These are phyloP conservation scores for Eucalyptus erythrocorys DNA, from an alignment of 345 rosid species.

Conservation along the genomic window DNA sequence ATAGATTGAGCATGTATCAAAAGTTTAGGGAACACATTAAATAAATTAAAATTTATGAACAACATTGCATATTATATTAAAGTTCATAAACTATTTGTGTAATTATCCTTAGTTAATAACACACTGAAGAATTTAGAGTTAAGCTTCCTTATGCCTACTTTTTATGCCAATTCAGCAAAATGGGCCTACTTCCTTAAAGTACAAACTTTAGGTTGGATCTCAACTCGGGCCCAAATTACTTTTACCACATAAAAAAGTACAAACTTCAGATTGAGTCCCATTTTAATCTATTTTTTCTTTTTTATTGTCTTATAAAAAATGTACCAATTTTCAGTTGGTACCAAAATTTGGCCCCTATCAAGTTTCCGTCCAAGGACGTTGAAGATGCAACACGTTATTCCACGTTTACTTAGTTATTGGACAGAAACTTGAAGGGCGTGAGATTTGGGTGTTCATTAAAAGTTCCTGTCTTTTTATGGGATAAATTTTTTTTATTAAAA, in stretches of 20 bases:
- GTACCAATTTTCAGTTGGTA: background rate
- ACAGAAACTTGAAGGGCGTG: background rate
- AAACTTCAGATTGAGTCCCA: background rate
- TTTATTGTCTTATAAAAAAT: too few species aligned
- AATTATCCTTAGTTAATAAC: background rate
- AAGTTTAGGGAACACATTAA: rapidly evolving
- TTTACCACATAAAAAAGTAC: background rate
- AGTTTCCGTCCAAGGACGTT: background rate
- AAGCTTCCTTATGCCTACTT: background rate
- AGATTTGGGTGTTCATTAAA: background rate
- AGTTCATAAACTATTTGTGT: background rate
- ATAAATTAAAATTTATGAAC: background rate
- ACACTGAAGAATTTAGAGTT: background rate
- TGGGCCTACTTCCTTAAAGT: background rate
- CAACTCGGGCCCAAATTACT: background rate
- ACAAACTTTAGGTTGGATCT: background rate
- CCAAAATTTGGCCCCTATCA: background rate
- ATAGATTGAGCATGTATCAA: too few species aligned
- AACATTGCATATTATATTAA: rapidly evolving
- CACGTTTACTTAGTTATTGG: background rate
- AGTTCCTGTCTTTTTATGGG: background rate
- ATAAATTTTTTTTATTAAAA: too few species aligned
- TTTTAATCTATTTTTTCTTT: too few species aligned
- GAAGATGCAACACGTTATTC: background rate
- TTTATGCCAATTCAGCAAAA: background rate